Conservation (phyloP, 202 grass and related monocot genomes). For the Digitaria exilis region DNA sequence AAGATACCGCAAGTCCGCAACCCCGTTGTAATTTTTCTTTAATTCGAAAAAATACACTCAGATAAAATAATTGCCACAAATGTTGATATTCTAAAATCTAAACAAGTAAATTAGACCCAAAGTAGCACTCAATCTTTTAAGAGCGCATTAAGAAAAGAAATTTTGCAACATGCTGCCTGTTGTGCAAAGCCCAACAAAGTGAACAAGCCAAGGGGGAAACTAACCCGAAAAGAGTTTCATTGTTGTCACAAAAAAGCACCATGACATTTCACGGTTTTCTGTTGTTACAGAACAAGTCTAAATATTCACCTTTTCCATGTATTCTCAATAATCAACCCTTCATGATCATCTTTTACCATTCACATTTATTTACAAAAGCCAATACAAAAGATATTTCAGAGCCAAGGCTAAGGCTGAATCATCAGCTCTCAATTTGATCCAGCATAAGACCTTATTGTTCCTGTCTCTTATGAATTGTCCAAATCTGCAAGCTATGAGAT, state of each 20-base stretch:
- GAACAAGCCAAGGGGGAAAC: no score
- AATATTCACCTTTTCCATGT: neutral
- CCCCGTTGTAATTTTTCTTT: no score
- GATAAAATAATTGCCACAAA: no score
- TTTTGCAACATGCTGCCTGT: no score
- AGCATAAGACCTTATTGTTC: neutral
- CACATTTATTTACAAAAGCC: neutral
- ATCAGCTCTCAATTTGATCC: neutral
- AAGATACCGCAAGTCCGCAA: no score
- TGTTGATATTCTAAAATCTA: no score
- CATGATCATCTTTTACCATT: neutral
- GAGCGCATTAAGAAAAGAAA: no score
- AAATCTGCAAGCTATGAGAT: neutral
- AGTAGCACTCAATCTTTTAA: no score
- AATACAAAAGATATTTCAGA: neutral
- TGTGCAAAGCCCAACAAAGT: no score
- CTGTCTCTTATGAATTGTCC: neutral
- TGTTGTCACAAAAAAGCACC: neutral
- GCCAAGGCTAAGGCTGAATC: neutral
- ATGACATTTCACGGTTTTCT: neutral
- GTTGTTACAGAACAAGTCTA: neutral
- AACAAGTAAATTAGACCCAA: no score
- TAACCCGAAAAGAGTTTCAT: neutral
- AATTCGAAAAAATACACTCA: no score
- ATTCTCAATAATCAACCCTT: no score